Conservation (phyloP, 495 filamentous ascomycete species). For the Margaritispora aquatica region DNA sequence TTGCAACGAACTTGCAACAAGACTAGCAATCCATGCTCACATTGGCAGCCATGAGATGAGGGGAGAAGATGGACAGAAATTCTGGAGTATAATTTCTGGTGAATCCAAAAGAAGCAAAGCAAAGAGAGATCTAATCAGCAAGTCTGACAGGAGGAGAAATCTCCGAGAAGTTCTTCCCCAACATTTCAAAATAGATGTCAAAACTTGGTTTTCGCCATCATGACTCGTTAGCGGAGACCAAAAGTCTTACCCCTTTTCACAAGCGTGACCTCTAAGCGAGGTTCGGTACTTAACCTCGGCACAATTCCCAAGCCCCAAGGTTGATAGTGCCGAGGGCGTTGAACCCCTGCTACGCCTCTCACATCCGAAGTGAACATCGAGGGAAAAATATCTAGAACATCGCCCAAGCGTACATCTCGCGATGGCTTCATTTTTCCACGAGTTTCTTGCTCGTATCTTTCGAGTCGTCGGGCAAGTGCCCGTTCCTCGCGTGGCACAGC, state of each 20-base stretch:
- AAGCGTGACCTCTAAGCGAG: background rate
- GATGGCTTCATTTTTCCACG: too few species aligned
- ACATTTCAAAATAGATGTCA: background rate
- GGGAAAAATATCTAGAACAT: too few species aligned
- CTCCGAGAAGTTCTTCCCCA: background rate
- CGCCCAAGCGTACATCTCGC: too few species aligned
- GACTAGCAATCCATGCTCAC: background rate
- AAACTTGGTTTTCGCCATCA: background rate
- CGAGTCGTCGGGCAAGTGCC: background rate
- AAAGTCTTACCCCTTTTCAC: background rate
- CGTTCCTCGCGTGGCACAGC: too few species aligned
- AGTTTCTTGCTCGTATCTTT: background rate
- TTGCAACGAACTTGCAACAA: background rate
- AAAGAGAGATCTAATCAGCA: background rate
- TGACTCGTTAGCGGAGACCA: background rate
- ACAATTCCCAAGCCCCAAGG: background rate
- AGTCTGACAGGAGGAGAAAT: background rate
- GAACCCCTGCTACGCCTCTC: too few species aligned
- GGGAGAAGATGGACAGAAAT: too few species aligned
- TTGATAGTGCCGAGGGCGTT: background rate
- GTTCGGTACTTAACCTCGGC: background rate
- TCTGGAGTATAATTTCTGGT: background rate
- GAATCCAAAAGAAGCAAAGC: background rate
- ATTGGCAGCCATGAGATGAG: too few species aligned
- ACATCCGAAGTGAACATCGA: too few species aligned